phyloP scores from a whole-genome alignment of 495 filamentous ascomycete genomes.

The Lasiosphaeriaceae sp. region DNA sequence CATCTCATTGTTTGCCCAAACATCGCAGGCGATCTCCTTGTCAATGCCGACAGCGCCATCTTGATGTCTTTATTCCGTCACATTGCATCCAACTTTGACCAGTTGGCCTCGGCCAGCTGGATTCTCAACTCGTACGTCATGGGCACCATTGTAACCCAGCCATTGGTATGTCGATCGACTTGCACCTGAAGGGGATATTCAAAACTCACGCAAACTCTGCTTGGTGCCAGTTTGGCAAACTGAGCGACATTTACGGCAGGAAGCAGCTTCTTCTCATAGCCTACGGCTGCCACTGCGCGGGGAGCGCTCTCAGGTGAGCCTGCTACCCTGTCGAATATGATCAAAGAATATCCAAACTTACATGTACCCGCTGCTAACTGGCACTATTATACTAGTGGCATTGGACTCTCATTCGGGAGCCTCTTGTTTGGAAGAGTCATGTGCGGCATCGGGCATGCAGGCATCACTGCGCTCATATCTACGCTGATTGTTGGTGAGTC shows the following conservation, averaged over 20 bases:
- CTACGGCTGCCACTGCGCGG: conserved; percentile 4
- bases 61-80: conserved; percentile 17
- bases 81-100: conserved; percentile 16
- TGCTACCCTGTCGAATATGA: not conserved
- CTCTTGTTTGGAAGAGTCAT: conserved; percentile 10
- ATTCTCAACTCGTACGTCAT: conserved; percentile 15
- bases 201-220: not conserved
- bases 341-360: too few species aligned
- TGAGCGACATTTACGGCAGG: conserved; percentile 17
- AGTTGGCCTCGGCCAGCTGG: conserved; percentile 15
- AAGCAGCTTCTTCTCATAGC: conserved; percentile 15
- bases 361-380: too few species aligned
- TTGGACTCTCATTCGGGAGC: conserved; percentile 12
- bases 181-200: too few species aligned
- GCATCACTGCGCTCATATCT: conserved; percentile 17
- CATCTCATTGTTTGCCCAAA: not conserved
- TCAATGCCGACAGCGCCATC: conserved; percentile 19
- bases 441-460: conserved; percentile 14
- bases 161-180: conserved; percentile 3
- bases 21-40: conserved; percentile 11
- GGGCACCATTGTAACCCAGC: conserved; percentile 12
- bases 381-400: not conserved
- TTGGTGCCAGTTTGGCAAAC: conserved; percentile 10
- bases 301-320: conserved; percentile 8
- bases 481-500: conserved; percentile 14